A percentile compares a stretch with the other conserved stretches of the same genome.
These are phyloP conservation scores for Arctium minus DNA, from an alignment of 129 eudicot genomes.

Conservation along the genomic window DNA sequence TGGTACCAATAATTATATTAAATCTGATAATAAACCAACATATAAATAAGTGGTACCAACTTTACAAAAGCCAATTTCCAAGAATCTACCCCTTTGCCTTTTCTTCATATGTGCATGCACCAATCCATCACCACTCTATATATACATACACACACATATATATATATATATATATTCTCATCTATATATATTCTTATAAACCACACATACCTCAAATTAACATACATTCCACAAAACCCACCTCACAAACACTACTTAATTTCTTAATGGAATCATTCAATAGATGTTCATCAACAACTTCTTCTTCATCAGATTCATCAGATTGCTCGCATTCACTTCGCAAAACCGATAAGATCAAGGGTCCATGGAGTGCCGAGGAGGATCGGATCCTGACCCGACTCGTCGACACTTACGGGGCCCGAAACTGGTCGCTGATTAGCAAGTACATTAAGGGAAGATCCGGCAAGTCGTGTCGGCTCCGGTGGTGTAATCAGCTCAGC, in stretches of 20 bases:
- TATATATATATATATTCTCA: background rate
- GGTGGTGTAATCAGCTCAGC: conserved; percentile 93
- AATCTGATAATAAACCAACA: no score
- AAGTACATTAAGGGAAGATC: conserved; percentile 73
- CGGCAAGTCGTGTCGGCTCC: conserved; percentile 71
- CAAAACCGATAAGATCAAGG: conserved; percentile 49
- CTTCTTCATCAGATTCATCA: conserved; percentile 48
- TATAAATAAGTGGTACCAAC: conserved; percentile 8
- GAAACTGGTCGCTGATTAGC: conserved; percentile 81
- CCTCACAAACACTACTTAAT: background rate
- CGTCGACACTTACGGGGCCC: conserved; percentile 58
- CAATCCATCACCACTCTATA: background rate
- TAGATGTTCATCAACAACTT: conserved; percentile 41
- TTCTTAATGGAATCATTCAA: conserved; percentile 43
- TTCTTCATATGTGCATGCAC: conserved; percentile 42
- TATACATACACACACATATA: background rate
- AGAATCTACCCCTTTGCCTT: conserved; percentile 25
- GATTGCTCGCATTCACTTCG: conserved; percentile 37
- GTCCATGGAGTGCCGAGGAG: conserved; percentile 90
- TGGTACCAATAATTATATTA: background rate
- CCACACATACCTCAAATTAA: conserved; percentile 8
- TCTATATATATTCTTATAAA: conserved; percentile 4
- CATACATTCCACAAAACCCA: background rate
- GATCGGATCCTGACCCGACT: conserved; percentile 61
- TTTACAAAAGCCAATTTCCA: conserved; percentile 42